Conservation (phyloP, 2,329 filamentous ascomycete genomes). For the Ascochyta clinopodiicola region DNA sequence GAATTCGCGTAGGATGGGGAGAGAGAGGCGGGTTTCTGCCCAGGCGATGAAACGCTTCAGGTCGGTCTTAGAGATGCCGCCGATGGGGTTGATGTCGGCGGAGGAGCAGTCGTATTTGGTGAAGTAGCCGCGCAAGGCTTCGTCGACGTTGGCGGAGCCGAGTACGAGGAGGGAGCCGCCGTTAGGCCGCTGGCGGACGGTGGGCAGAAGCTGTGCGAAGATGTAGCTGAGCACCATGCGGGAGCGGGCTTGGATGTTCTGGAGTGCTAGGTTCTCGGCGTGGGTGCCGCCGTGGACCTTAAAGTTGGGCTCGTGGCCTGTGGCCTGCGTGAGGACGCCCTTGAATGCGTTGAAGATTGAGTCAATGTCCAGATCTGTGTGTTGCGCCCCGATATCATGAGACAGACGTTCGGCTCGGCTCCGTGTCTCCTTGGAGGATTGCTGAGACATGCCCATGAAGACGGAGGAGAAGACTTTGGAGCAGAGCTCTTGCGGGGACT, state of each 20-base stretch:
- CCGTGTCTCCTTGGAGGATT: constrained; percentile 50
- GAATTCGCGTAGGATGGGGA: constrained; percentile 72
- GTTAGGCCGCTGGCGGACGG: constrained; percentile 62
- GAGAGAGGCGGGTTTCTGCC: constrained; percentile 57
- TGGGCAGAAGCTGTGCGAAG: constrained; percentile 69
- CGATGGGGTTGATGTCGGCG: constrained; percentile 64
- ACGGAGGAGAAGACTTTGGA: constrained; percentile 63
- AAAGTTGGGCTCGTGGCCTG: constrained; percentile 67
- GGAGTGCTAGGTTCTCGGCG: constrained; percentile 69
- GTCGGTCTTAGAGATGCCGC: constrained; percentile 68
- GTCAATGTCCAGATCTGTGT: constrained; percentile 74
- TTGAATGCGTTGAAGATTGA: constrained; percentile 66
- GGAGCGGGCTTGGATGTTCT: constrained; percentile 70
- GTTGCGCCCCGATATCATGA: constrained; percentile 71
- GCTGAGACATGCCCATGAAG: constrained; percentile 34
- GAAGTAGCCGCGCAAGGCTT: constrained; percentile 60
- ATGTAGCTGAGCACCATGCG: constrained; percentile 72
- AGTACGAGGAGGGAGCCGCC: constrained; percentile 69
- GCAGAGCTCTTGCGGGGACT: constrained; percentile 66
- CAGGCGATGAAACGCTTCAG: constrained; percentile 75
- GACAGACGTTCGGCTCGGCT: constrained; percentile 68
- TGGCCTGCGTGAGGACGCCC: constrained; percentile 64
- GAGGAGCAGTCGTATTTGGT: constrained; percentile 73
- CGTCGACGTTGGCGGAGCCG: constrained; percentile 67
- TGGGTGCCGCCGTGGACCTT: constrained; percentile 68